Evolutionary conservation across 2,329 filamentous ascomycete species (phyloP).

Genomic region (Zymoseptoria brevis): DNA sequence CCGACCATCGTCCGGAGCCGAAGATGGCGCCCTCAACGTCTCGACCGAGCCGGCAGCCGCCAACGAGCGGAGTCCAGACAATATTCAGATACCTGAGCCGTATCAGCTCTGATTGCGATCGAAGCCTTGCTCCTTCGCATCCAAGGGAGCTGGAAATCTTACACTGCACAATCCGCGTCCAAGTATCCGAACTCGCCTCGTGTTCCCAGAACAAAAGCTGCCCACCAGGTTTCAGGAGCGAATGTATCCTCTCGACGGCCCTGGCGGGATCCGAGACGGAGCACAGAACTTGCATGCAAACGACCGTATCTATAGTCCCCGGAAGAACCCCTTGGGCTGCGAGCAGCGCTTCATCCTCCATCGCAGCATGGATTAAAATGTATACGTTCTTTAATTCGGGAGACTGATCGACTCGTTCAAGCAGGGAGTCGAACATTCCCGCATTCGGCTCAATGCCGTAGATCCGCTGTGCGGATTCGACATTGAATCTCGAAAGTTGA

Average conservation of each 20-base stretch:
- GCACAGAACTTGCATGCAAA: conserved; percentile 10
- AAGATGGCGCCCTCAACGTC: conserved; percentile 2
- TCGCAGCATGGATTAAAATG: not conserved
- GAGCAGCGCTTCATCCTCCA: conserved; percentile 3
- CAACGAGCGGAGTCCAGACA: conserved; percentile 2
- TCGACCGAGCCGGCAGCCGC: conserved; percentile 1
- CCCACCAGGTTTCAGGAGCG: conserved; percentile 6
- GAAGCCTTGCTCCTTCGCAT: not conserved
- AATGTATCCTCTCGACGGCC: not conserved
- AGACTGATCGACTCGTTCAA: not conserved
- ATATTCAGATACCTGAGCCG: not conserved
- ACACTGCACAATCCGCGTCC: conserved; percentile 2
- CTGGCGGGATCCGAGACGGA: conserved; percentile 2
- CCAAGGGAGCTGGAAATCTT: not conserved
- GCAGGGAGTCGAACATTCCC: not conserved
- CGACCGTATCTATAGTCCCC: conserved; percentile 4
- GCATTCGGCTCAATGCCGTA: conserved; percentile 8
- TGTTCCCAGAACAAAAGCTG: conserved; percentile 9
- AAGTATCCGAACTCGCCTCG: not conserved
- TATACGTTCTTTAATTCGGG: not conserved
- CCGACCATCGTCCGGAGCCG: conserved; percentile 1
- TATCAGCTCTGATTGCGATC: not conserved
- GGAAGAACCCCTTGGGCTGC: conserved; percentile 1
- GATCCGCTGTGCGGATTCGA: not conserved
- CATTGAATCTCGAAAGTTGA: conserved; percentile 4